Percentiles rank a stretch among this genome's conserved stretches.
Conservation (phyloP, 176 grass and related monocot species). For the Rhynchospora tenuis region DNA sequence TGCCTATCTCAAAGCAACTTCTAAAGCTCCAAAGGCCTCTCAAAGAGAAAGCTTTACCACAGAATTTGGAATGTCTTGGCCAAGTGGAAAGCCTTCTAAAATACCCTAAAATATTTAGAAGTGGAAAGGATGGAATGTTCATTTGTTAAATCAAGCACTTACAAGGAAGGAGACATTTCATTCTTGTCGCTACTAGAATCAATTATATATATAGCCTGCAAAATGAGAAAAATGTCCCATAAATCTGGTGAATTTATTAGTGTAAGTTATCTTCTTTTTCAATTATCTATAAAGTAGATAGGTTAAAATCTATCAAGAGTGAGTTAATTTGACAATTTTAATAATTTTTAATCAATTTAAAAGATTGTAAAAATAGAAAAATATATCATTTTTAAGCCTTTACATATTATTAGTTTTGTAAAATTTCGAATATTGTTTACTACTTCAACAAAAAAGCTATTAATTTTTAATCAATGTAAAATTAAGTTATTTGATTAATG, state of each 20-base stretch:
- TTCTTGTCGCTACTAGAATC: not conserved
- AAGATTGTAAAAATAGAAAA: not conserved
- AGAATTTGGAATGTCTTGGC: conserved; percentile 18
- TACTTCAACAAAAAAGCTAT: no score
- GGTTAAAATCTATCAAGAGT: not conserved
- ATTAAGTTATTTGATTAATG: no score
- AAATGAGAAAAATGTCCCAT: not conserved
- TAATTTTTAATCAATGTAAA: no score
- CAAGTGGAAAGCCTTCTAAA: conserved; percentile 10
- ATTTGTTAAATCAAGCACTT: conserved; percentile 8
- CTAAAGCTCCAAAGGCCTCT: not conserved
- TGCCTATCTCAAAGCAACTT: not conserved
- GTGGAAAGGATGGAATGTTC: conserved; percentile 14
- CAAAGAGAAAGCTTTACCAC: not conserved
- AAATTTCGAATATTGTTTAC: not conserved
- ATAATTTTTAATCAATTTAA: not conserved
- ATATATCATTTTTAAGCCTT: not conserved
- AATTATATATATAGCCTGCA: not conserved
- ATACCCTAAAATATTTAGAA: not conserved
- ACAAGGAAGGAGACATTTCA: not conserved
- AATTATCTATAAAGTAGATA: not conserved
- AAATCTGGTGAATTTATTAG: not conserved
- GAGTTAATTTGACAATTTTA: not conserved
- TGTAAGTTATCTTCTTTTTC: not conserved
- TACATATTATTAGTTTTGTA: not conserved